Percentiles rank a stretch among this genome's conserved stretches.
These are phyloP conservation scores for Lentinus tigrinus DNA, from an alignment of 768 basidiomycete genomes.

Conservation along the genomic window DNA sequence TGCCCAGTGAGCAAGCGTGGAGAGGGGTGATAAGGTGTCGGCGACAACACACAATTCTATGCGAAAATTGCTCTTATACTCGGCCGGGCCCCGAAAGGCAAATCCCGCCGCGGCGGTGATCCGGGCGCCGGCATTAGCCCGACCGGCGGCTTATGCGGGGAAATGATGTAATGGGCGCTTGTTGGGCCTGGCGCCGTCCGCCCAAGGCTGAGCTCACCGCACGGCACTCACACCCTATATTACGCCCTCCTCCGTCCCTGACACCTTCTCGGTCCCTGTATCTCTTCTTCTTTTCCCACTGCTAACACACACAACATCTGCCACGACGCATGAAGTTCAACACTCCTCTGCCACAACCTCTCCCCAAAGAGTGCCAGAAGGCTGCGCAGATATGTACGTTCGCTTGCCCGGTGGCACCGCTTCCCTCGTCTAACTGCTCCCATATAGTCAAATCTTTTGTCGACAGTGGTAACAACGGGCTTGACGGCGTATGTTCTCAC, in stretches of 20 bases:
- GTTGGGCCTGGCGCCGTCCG: not conserved
- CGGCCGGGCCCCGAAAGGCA: not conserved
- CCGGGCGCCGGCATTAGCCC: not conserved
- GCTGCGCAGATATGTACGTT: slow-evolving; percentile 84
- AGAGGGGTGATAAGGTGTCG: slow-evolving; percentile 35
- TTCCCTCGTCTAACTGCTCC: slow-evolving; percentile 2
- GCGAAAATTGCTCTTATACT: slow-evolving; percentile 11
- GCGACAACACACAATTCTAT: slow-evolving; percentile 14
- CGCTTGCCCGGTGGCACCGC: not conserved
- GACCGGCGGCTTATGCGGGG: not conserved
- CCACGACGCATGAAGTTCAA: slow-evolving; percentile 44
- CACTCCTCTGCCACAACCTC: slow-evolving; percentile 51
- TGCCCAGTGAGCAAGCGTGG: slow-evolving; percentile 20
- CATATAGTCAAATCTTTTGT: slow-evolving; percentile 79
- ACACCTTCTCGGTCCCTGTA: not conserved
- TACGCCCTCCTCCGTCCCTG: not conserved
- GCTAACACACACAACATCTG: not conserved
- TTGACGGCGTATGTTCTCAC: slow-evolving; percentile 63
- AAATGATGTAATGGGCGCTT: slow-evolving; percentile 14
- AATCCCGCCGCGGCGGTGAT: not conserved
- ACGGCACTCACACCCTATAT: slow-evolving; percentile 1
- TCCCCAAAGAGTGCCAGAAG: slow-evolving; percentile 84
- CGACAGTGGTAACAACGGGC: slow-evolving; percentile 73
- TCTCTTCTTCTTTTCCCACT: not conserved
- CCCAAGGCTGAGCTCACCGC: too few species aligned